Evolutionary conservation across 164 flowering plant genomes (phyloP).

Genomic region (Stephania yunnanensis): DNA sequence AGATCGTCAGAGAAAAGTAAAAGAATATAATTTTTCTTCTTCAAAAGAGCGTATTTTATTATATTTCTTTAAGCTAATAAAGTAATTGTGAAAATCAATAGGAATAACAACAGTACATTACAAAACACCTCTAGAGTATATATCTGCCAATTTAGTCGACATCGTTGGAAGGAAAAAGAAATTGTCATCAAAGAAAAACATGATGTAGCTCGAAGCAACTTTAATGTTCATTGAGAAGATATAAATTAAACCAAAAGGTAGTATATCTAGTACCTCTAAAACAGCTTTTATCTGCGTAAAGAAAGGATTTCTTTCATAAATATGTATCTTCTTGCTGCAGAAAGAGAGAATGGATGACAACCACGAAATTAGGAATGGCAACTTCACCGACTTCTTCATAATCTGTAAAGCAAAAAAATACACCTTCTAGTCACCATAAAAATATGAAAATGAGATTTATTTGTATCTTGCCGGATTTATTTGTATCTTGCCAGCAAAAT

Average conservation of each 20-base stretch:
- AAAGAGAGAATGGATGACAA: conserved; percentile 54
- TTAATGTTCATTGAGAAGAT: not conserved
- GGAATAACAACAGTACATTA: not conserved
- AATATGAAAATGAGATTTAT: not conserved
- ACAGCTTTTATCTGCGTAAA: conserved; percentile 26
- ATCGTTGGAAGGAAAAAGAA: not conserved
- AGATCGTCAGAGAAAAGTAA: no score
- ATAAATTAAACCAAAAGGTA: not conserved
- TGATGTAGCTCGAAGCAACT: not conserved
- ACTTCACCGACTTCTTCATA: conserved; percentile 60
- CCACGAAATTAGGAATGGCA: conserved; percentile 63
- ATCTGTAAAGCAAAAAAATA: conserved; percentile 42
- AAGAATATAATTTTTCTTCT: no score
- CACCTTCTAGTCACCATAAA: not conserved
- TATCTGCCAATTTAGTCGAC: not conserved
- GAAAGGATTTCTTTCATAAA: conserved; percentile 20
- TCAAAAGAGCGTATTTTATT: no score
- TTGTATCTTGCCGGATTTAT: not conserved
- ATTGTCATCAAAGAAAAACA: not conserved
- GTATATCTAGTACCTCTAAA: conserved; percentile 43
- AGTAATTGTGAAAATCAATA: not conserved
- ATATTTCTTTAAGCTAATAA: not conserved
- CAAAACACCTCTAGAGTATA: not conserved
- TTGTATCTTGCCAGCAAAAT: not conserved
- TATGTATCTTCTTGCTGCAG: conserved; percentile 20